These are phyloP conservation scores for Coemansia sp. DNA, from an alignment of 192 early-diverging fungal genomes.

Conservation along the genomic window DNA sequence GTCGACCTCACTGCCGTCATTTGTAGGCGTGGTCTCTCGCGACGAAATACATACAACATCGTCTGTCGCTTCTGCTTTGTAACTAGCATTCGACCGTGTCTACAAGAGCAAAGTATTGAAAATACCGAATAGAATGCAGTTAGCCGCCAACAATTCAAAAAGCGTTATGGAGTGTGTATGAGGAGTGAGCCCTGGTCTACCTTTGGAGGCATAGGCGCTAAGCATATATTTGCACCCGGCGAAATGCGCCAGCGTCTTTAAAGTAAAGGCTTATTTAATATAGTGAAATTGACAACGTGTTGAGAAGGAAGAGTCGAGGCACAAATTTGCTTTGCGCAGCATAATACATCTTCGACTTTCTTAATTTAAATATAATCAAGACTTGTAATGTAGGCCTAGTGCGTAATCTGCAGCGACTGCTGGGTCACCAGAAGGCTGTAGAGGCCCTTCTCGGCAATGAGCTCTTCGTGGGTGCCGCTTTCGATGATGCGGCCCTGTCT, in stretches of 20 bases:
- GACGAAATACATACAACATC: slow-evolving; percentile 11
- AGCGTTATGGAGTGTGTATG: no score
- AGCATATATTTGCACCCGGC: slow-evolving; percentile 5
- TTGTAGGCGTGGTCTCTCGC: slow-evolving; percentile 9
- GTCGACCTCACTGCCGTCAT: neutral
- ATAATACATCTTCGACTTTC: neutral
- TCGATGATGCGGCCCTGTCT: slow-evolving; percentile 66
- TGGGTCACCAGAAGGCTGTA: slow-evolving; percentile 66
- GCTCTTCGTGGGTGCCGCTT: slow-evolving; percentile 65
- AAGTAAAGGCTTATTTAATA: neutral
- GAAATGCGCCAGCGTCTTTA: neutral
- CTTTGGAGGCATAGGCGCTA: slow-evolving; percentile 15
- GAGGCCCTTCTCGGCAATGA: slow-evolving; percentile 58
- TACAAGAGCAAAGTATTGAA: neutral
- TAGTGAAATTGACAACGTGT: neutral
- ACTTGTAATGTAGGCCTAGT: slow-evolving; percentile 13
- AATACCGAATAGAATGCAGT: neutral
- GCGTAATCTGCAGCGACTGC: slow-evolving; percentile 58
- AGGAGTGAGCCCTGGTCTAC: neutral
- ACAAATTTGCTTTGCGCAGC: neutral
- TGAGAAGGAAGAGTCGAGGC: neutral
- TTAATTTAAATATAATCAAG: neutral
- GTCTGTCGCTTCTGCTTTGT: neutral
- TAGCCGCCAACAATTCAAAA: neutral
- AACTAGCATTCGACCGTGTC: slow-evolving; percentile 2